Percentiles rank a stretch among this genome's conserved stretches.
Conservation (phyloP, 2,329 filamentous ascomycete species). For the Trichoderma koningiopsis region DNA sequence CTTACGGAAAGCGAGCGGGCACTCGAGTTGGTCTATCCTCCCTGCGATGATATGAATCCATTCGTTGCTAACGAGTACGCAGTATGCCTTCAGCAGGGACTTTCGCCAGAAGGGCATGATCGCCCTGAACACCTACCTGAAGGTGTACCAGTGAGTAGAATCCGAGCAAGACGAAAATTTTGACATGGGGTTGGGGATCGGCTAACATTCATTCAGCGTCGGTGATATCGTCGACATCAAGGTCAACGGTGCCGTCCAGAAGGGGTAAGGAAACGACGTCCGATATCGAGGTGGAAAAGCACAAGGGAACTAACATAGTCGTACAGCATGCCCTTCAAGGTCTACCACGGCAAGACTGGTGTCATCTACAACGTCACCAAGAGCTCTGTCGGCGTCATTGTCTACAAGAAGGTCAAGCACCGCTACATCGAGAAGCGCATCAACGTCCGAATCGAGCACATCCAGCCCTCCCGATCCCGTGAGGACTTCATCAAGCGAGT, state of each 20-base stretch:
- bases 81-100: constrained; percentile 90
- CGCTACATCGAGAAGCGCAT: constrained; percentile 99
- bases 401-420: constrained; percentile 99
- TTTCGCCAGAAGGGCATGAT: constrained; percentile 98
- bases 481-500: constrained; percentile 96
- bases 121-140: constrained; percentile 89
- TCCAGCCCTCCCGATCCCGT: constrained; percentile 89
- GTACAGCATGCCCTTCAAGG: constrained; percentile 93
- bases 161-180: constrained; percentile 26
- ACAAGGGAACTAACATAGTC: constrained; percentile 20
- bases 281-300: constrained; percentile 9
- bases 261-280: constrained; percentile 68
- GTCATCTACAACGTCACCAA: constrained; percentile 99
- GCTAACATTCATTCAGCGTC: constrained; percentile 66
- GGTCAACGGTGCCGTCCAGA: constrained; percentile 97
- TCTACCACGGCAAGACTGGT: constrained; percentile 99
- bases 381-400: constrained; percentile 95
- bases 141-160: constrained; percentile 73
- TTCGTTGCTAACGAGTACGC: constrained; percentile 37
- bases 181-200: constrained; percentile 8
- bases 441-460: constrained; percentile 98
- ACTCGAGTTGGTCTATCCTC: constrained; percentile 68
- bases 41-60: constrained; percentile 13
- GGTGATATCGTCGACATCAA: constrained; percentile 99
- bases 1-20: constrained; percentile 82